phyloP scores from a whole-genome alignment of 495 filamentous ascomycete species.

The Glutinoglossum americanum region DNA sequence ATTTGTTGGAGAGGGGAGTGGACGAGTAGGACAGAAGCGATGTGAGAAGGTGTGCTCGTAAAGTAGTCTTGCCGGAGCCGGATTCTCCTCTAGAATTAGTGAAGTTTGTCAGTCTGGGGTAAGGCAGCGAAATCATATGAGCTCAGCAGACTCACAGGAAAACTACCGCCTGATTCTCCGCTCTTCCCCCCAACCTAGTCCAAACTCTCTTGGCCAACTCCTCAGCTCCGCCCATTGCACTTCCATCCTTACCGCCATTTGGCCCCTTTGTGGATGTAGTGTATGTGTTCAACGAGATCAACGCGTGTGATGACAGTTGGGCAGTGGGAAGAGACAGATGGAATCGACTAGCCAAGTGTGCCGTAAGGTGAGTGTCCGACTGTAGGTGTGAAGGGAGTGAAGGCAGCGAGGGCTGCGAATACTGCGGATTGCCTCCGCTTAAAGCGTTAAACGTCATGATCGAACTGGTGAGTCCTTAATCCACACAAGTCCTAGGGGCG shows the following conservation, averaged over 20 bases:
- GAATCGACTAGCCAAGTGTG: constrained; percentile 88
- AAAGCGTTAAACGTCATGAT: constrained; percentile 12
- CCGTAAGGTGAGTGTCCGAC: constrained; percentile 88
- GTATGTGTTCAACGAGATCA: constrained; percentile 84
- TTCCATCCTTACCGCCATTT: constrained; percentile 74
- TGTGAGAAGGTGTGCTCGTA: constrained; percentile 71
- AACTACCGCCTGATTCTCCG: constrained; percentile 77
- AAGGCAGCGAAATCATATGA: not conserved
- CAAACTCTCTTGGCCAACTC: constrained; percentile 71
- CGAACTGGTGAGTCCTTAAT: not conserved
- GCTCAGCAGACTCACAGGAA: constrained; percentile 48
- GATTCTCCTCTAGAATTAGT: constrained; percentile 54
- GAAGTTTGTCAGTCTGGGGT: constrained; percentile 1
- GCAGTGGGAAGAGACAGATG: constrained; percentile 77
- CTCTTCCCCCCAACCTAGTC: constrained; percentile 65
- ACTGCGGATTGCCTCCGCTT: constrained; percentile 25
- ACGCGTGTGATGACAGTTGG: constrained; percentile 69
- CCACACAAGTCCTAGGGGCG: not conserved
- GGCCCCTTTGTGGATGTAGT: constrained; percentile 65
- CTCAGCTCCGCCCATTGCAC: constrained; percentile 69
- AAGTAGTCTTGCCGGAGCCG: constrained; percentile 83
- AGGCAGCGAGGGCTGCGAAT: constrained; percentile 77
- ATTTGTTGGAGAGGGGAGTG: constrained; percentile 76
- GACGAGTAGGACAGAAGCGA: constrained; percentile 69
- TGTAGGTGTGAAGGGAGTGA: constrained; percentile 78